These are phyloP conservation scores for Rhizopogon rudus DNA, from an alignment of 768 basidiomycete genomes.

Conservation along the genomic window DNA sequence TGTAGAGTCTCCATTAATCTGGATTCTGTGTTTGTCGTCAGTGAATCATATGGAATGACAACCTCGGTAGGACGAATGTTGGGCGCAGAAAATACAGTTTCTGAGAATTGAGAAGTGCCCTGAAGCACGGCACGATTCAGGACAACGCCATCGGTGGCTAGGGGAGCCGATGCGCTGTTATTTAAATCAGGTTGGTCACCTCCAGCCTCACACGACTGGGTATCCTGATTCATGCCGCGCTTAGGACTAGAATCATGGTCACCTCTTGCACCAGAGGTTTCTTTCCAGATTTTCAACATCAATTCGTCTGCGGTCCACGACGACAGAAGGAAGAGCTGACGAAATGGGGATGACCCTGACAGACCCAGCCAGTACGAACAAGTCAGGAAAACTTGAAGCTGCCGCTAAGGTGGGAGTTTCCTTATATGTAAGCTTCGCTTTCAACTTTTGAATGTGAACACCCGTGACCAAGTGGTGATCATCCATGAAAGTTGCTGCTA, in stretches of 20 bases:
- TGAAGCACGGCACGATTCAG: conserved; percentile 5
- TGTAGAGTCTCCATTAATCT: conserved; percentile 44
- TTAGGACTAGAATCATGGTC: conserved; percentile 2
- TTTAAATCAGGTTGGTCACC: conserved; percentile 20
- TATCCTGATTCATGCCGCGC: conserved; percentile 15
- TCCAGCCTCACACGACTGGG: conserved; percentile 24
- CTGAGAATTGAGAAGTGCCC: conserved; percentile 8
- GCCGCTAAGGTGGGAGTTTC: too few species aligned
- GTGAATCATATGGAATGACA: conserved; percentile 49
- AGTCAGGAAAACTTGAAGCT: too few species aligned
- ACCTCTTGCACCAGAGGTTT: conserved; percentile 40
- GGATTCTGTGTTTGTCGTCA: conserved; percentile 30
- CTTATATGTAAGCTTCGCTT: too few species aligned
- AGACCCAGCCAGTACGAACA: background rate
- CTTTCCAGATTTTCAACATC: conserved; percentile 51
- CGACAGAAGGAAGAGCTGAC: background rate
- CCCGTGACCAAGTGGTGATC: background rate
- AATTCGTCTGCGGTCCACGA: background rate
- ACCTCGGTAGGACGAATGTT: conserved; percentile 42
- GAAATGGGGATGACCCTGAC: background rate
- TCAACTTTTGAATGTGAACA: background rate
- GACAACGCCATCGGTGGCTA: conserved; percentile 6
- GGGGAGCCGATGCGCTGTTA: conserved; percentile 13
- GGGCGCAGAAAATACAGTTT: conserved; percentile 27
- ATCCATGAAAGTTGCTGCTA: background rate